These are phyloP conservation scores for Termitomyces sp. DNA, from an alignment of 768 basidiomycete species.

Conservation along the genomic window DNA sequence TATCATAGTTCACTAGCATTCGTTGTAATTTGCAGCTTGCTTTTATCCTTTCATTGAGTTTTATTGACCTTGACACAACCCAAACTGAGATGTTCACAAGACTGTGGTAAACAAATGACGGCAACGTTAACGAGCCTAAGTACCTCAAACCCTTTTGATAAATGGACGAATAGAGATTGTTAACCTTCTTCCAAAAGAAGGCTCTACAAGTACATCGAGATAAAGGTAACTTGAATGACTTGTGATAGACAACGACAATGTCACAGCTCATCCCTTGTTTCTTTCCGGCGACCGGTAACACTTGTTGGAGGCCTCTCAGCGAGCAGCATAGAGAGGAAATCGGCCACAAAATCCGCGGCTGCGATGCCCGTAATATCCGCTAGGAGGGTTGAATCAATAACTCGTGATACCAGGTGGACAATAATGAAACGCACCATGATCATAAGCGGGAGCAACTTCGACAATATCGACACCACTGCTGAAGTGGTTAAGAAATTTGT, in stretches of 20 bases:
- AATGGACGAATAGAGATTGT: neutral
- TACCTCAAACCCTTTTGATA: no score
- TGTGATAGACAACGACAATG: neutral
- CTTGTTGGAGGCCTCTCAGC: conserved; percentile 35
- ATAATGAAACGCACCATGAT: conserved; percentile 48
- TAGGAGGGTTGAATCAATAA: conserved; percentile 18
- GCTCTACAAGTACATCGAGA: neutral
- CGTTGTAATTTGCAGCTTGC: no score
- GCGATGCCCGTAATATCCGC: conserved; percentile 70
- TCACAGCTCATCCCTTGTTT: conserved; percentile 16
- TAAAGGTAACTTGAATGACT: neutral
- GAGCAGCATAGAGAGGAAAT: conserved; percentile 63
- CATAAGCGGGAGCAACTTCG: conserved; percentile 74
- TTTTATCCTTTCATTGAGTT: no score
- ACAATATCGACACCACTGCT: conserved; percentile 68
- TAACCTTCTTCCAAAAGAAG: neutral
- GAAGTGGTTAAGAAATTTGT: neutral
- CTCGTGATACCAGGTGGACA: neutral
- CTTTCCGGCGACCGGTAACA: neutral
- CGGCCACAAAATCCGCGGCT: conserved; percentile 67
- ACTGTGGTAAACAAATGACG: no score
- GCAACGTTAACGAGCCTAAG: no score
- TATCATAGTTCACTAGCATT: no score
- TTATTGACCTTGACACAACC: no score
- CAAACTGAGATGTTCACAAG: no score